Percentiles rank a stretch among this genome's conserved stretches.
These are phyloP conservation scores for Fusarium abutilonis DNA, from an alignment of 2,329 filamentous ascomycete genomes.

Conservation along the genomic window DNA sequence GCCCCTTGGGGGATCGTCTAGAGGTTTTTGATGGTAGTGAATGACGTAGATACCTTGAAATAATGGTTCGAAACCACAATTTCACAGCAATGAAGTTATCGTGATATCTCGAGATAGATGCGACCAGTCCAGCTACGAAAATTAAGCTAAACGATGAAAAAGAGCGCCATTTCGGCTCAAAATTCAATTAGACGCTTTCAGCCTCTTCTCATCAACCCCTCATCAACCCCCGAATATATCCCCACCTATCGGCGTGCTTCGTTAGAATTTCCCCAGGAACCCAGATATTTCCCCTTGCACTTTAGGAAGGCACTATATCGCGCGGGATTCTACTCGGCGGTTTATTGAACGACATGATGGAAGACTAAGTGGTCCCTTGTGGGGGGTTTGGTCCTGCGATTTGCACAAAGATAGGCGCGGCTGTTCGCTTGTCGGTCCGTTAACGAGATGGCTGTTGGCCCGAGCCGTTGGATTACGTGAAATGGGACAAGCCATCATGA, in stretches of 20 bases:
- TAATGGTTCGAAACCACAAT: not conserved
- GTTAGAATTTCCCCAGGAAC: constrained; percentile 29
- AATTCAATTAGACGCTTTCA: not conserved
- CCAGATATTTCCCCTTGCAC: not conserved
- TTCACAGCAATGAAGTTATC: not conserved
- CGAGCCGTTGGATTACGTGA: not conserved
- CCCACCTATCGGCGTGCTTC: constrained; percentile 42
- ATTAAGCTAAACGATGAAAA: not conserved
- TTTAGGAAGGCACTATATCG: constrained; percentile 19
- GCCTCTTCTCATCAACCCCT: constrained; percentile 15
- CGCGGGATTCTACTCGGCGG: constrained; percentile 25
- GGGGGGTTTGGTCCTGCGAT: constrained; percentile 16
- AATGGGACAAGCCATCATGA: not conserved
- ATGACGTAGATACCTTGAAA: constrained; percentile 30
- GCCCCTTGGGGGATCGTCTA: constrained; percentile 33
- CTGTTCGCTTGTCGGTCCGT: constrained; percentile 21
- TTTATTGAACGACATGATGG: constrained; percentile 22
- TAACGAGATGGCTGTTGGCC: not conserved
- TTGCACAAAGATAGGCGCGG: constrained; percentile 26
- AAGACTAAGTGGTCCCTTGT: constrained; percentile 11
- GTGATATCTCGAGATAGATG: not conserved
- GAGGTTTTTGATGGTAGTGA: constrained; percentile 16
- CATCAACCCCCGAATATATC: constrained; percentile 38
- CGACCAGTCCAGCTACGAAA: not conserved
- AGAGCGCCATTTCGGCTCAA: not conserved